phyloP scores from a whole-genome alignment of 257 asterid species.

The Scutellaria baicalensis region DNA sequence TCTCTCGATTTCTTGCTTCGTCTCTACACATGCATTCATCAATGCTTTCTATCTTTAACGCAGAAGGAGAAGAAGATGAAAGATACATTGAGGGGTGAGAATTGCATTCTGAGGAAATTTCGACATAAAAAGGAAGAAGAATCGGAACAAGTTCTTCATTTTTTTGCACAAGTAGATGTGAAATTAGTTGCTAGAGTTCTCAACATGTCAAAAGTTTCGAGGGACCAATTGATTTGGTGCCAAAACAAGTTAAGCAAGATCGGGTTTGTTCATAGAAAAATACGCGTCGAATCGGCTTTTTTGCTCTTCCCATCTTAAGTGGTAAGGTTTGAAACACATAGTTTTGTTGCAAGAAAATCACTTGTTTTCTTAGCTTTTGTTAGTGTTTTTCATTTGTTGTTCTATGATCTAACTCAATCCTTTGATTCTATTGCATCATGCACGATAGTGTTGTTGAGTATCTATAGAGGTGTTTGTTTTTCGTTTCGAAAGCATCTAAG shows the following conservation, averaged over 20 bases:
- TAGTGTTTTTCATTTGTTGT: background rate
- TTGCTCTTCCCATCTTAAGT: conserved; percentile 58
- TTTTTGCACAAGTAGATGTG: conserved; percentile 75
- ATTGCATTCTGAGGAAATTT: conserved; percentile 59
- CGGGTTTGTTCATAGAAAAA: conserved; percentile 44
- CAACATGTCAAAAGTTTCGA: conserved; percentile 53
- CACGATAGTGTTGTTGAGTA: too few relatives aligned
- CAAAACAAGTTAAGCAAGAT: conserved; percentile 53
- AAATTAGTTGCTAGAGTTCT: conserved; percentile 66
- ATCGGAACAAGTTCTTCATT: conserved; percentile 53
- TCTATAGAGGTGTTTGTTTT: too few relatives aligned
- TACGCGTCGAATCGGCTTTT: conserved; percentile 52
- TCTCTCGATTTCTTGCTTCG: background rate
- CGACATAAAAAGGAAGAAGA: conserved; percentile 36
- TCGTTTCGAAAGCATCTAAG: too few relatives aligned
- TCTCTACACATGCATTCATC: background rate
- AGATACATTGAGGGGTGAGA: conserved; percentile 57
- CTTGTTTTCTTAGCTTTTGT: background rate
- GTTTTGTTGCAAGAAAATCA: background rate
- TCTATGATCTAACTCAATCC: background rate
- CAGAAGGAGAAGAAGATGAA: conserved; percentile 83
- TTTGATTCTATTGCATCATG: background rate
- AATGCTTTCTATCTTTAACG: background rate
- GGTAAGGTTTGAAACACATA: background rate
- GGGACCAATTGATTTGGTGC: conserved; percentile 73